Base-by-base conservation (phyloP, 2,329 filamentous ascomycete species). In the Monosporascus ibericus region DNA sequence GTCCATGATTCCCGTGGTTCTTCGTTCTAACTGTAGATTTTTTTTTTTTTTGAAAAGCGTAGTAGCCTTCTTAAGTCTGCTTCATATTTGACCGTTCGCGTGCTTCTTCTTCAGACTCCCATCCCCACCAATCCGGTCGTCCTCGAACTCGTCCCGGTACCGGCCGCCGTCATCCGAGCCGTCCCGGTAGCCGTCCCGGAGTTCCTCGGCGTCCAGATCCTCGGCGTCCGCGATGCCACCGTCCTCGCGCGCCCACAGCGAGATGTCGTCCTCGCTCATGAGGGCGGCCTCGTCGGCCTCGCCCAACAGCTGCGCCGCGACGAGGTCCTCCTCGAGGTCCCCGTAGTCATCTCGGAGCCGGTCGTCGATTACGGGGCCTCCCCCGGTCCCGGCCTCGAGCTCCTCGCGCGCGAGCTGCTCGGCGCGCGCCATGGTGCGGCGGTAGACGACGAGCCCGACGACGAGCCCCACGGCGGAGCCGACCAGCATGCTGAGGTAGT, bases 361-460 rank as follows among this genome's bases (percentile, higher is more conserved):
- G 9, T 55, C 61, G 18, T 53, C 67, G 37, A 56, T 65, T 4
- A 59, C 65, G 3, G 66, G 60, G n/a, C 68, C 72, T 47, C 68
- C 66, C 37, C 68, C 70, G 18, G 65, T 67, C 22, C 62, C 70
- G 48, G 75, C 75, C 48, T 77, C 75, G 42, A 72, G 66, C 48
- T 76, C 75, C 48, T 77, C 75, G 42, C 72, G 66, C 14, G 75
- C 78, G 36, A 86, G 72, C 68, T 84, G 78, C 48, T 76, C 77
- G 18, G 83, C 82, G 49, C 83, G 76, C 40, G 80, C 76, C 77
- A 86, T 84, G 51, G 83, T 86, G 54, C 81, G 77, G 50, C 79
- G 80, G 73, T 96, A 99, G 67, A 99, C 95, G 70, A 95, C 77
- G 70, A 84, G 87, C 17, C 90, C 92, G 2, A 94, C 91, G 25